Evolutionary conservation across 2,329 filamentous ascomycete genomes (phyloP), one percentile per base, ranked within the genome.

Genomic region (Cryphonectria parasitica): DNA sequence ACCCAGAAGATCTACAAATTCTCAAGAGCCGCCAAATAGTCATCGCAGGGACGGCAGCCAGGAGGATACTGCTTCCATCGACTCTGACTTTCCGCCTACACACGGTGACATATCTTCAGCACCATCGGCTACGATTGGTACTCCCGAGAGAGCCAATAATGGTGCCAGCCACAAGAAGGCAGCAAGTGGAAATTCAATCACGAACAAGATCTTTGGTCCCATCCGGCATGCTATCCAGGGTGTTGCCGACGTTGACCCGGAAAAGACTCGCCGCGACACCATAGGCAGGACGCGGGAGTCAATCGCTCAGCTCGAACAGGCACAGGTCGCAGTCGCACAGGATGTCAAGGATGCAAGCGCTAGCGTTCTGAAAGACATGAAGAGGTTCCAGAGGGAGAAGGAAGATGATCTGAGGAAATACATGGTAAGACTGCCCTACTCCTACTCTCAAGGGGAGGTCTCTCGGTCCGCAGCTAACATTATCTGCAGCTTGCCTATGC

Each of bases 241-340:
- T 4, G 95, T 98, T 76, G 95, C 96, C 0, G 96, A 99, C 79
- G 93, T 97, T 58, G 96, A 99, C 78, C 96, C 96, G 0, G 96
- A 99, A 82, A 88, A 95, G 73, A 97, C 95, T 60, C 88, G 96
- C 67, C 88, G 96, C 68, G 96, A 99, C 79, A 92, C 94, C 74
- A 98, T 99, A 75, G 95, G 95, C 54, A 98, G 98, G 86, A 99
- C 96, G 0, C 90, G 91, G 74, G 96, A 99, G 82, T 93, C 90
- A 70, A 90, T 99, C 73, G 87, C 82, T 62, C 88, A 98, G 83
- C 86, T 99, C 67, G 95, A 98, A 81, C 94, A 97, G 83, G 96
- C 96, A 0, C 88, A 98, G 70, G 88, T 94, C 43, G 95, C 93
- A 5, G 93, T 94, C 5, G 94, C 95, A 73, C 91, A 94, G 77